Percentiles rank a stretch among this genome's conserved stretches.
Conservation (phyloP, 2,329 filamentous ascomycete species). For the Byssothecium circinans region DNA sequence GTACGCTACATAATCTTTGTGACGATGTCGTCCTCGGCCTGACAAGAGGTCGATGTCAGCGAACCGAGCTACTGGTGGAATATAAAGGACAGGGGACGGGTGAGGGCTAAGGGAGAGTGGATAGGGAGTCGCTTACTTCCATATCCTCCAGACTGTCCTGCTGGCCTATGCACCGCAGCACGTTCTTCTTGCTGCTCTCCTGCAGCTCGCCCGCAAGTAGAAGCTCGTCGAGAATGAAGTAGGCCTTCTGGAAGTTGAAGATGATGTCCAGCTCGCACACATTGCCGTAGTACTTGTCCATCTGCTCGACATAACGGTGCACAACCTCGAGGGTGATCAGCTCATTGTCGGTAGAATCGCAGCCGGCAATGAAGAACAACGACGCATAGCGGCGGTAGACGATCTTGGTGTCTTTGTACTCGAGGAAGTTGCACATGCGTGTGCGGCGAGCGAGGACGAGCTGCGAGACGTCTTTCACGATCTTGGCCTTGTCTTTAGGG, state of each 20-base stretch:
- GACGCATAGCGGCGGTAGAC: constrained; percentile 98
- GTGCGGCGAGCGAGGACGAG: constrained; percentile 93
- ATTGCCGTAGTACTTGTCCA: constrained; percentile 99
- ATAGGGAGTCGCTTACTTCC: constrained; percentile 72
- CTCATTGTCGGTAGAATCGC: constrained; percentile 96
- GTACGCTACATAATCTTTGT: constrained; percentile 76
- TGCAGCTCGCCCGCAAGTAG: constrained; percentile 94
- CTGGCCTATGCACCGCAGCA: constrained; percentile 91
- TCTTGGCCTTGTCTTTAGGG: constrained; percentile 98
- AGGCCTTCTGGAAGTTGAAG: constrained; percentile 99
- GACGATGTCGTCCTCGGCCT: constrained; percentile 84
- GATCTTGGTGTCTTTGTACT: constrained; percentile 99
- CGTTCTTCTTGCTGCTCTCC: constrained; percentile 99
- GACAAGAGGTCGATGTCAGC: constrained; percentile 50
- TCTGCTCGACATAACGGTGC: constrained; percentile 98
- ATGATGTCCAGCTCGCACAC: constrained; percentile 99
- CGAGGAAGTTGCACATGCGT: constrained; percentile 99
- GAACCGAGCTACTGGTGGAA: constrained; percentile 31
- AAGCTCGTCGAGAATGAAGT: constrained; percentile 97
- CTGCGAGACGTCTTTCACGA: constrained; percentile 99
- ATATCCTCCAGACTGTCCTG: constrained; percentile 98
- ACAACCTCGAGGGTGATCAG: constrained; percentile 98
- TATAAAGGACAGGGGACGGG: constrained; percentile 12
- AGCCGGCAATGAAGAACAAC: constrained; percentile 98
- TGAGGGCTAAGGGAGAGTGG: constrained; percentile 3